phyloP scores from a whole-genome alignment of 495 filamentous ascomycete species.

The Ramalina intermedia region DNA sequence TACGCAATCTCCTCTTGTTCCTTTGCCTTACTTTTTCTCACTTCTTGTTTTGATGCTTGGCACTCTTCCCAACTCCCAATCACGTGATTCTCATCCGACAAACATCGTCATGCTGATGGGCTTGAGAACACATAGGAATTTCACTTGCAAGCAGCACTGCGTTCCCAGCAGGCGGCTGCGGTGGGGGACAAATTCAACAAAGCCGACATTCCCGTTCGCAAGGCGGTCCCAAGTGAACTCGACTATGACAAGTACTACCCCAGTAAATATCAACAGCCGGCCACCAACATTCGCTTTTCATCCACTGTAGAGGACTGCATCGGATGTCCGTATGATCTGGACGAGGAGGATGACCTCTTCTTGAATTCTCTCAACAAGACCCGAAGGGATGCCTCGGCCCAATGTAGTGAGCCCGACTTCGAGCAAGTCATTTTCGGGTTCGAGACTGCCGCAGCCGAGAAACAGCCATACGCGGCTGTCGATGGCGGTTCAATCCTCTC shows the following conservation, averaged over 20 bases:
- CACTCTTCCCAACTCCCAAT: conserved; percentile 7
- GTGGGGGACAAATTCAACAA: conserved; percentile 57
- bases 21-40: conserved; percentile 18
- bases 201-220: conserved; percentile 75
- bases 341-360: conserved; percentile 71
- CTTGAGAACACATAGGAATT: conserved; percentile 55
- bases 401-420: conserved; percentile 78
- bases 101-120: conserved; percentile 9
- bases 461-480: conserved; percentile 77
- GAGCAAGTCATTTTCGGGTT: conserved; percentile 91
- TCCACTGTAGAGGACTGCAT: conserved; percentile 92
- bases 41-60: conserved; percentile 9
- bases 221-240: conserved; percentile 56
- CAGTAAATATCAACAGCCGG: conserved; percentile 60
- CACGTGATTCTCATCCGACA: conserved; percentile 4
- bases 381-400: conserved; percentile 37
- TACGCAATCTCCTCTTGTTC: conserved; percentile 37
- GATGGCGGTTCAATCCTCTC: conserved; percentile 67
- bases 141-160: conserved; percentile 89
- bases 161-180: conserved; percentile 48
- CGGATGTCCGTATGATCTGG: conserved; percentile 83
- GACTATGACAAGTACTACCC: conserved; percentile 83
- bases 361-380: conserved; percentile 73
- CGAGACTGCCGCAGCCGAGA: conserved; percentile 65
- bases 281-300: conserved; percentile 93